Conservation (phyloP, 2,329 filamentous ascomycete species). For the Cladosporium sp. region DNA sequence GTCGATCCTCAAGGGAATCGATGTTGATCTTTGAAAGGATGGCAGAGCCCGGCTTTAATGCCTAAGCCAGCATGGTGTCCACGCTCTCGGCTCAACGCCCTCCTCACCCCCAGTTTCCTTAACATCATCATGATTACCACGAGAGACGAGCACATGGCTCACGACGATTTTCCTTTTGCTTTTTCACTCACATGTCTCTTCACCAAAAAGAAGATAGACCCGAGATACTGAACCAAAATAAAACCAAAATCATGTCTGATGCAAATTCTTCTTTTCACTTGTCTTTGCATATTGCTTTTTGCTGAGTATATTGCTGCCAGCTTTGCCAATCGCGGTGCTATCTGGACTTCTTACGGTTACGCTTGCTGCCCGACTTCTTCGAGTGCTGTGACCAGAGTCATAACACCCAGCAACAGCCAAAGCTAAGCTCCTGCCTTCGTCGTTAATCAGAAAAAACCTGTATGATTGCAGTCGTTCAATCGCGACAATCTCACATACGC, state of each 20-base stretch:
- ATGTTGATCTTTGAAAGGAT: neutral
- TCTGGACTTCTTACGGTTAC: neutral
- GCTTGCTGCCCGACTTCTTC: neutral
- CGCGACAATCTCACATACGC: neutral
- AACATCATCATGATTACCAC: constrained; percentile 4
- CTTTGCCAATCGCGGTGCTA: neutral
- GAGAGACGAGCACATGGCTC: constrained; percentile 15
- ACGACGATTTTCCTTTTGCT: neutral
- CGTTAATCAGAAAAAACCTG: neutral
- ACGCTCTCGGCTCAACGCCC: neutral
- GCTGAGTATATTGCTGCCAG: neutral
- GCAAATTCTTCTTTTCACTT: neutral
- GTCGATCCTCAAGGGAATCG: constrained; percentile 49
- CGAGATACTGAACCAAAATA: constrained; percentile 3
- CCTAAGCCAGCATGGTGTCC: neutral
- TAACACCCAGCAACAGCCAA: neutral
- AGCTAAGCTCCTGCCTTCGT: neutral
- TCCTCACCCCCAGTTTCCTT: neutral
- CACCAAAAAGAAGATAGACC: constrained; percentile 13
- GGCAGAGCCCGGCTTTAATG: constrained; percentile 6
- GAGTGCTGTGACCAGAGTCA: neutral
- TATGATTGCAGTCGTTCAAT: neutral
- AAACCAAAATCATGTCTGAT: neutral
- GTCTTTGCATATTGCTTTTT: neutral
- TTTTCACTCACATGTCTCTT: constrained; percentile 8